phyloP scores from a whole-genome alignment of 2,329 filamentous ascomycete species.

The Fusarium robinianum region DNA sequence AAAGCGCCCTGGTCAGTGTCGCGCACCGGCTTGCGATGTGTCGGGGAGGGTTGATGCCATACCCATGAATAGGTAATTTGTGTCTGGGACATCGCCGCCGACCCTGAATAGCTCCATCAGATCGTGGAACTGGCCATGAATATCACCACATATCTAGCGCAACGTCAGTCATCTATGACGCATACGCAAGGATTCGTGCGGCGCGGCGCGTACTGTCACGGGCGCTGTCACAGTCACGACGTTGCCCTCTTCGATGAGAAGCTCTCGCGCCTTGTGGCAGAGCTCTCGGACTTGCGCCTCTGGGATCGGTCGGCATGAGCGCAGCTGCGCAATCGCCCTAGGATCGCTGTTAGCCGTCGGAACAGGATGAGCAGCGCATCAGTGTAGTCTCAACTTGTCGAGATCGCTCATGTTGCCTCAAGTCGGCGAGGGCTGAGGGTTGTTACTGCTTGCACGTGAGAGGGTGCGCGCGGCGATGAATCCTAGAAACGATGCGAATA shows the following conservation, averaged over 20 bases:
- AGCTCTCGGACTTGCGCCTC: conserved; percentile 94
- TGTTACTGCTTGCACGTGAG: conserved; percentile 24
- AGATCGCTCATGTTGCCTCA: conserved; percentile 79
- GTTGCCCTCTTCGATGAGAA: conserved; percentile 96
- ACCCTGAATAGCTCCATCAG: conserved; percentile 96
- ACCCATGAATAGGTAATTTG: conserved; percentile 98
- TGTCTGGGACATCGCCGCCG: conserved; percentile 90
- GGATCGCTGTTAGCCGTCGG: conserved; percentile 16
- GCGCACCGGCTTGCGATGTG: neutral
- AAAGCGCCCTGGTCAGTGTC: conserved; percentile 16
- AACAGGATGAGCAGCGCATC: conserved; percentile 4
- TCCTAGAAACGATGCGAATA: conserved; percentile 8
- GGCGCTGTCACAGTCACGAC: conserved; percentile 94
- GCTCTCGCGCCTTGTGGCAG: conserved; percentile 94
- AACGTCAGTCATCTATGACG: conserved; percentile 15
- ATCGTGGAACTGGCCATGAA: conserved; percentile 96
- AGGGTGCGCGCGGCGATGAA: conserved; percentile 28
- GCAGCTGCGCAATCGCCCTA: conserved; percentile 92
- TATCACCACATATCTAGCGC: conserved; percentile 85
- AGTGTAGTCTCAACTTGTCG: conserved; percentile 68
- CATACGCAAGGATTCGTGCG: neutral
- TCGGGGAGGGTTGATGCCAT: conserved; percentile 32
- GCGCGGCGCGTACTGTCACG: conserved; percentile 69
- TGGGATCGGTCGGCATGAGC: conserved; percentile 93
- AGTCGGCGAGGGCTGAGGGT: conserved; percentile 3